Percentiles rank a stretch among this genome's conserved stretches.
Conservation (phyloP, 2,329 filamentous ascomycete genomes). For the Podosphaera aphanis region DNA sequence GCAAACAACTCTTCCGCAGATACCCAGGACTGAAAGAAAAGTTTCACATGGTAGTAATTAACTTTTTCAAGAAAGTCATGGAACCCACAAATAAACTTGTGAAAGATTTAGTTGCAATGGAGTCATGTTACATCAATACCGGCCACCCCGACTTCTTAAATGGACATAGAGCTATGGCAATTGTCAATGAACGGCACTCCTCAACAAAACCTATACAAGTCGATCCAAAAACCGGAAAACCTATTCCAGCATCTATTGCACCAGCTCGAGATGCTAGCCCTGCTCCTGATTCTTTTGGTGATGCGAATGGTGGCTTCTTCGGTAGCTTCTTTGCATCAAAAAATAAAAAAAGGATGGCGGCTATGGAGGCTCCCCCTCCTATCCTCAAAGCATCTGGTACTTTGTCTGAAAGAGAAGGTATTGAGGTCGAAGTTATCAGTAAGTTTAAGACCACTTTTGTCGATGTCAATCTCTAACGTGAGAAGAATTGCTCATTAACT, state of each 20-base stretch:
- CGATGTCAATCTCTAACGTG: conserved; percentile 6
- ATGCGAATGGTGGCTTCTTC: conserved; percentile 62
- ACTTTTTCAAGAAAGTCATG: conserved; percentile 96
- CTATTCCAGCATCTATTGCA: conserved; percentile 38
- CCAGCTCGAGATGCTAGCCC: conserved; percentile 58
- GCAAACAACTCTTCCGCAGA: conserved; percentile 71
- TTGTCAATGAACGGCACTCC: conserved; percentile 81
- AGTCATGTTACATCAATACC: conserved; percentile 93
- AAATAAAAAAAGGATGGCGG: conserved; percentile 99
- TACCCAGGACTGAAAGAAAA: conserved; percentile 95
- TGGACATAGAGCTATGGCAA: conserved; percentile 90
- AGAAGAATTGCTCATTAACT: conserved; percentile 74
- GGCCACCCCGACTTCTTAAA: conserved; percentile 95
- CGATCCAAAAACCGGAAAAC: conserved; percentile 96
- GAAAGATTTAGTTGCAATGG: conserved; percentile 79
- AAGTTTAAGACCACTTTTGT: conserved; percentile 19
- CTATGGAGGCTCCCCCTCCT: conserved; percentile 87
- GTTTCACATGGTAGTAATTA: conserved; percentile 75
- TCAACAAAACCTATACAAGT: conserved; percentile 72
- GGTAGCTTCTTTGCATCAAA: conserved; percentile 97
- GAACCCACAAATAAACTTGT: conserved; percentile 96
- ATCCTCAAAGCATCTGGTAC: conserved; percentile 86
- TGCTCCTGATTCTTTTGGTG: conserved; percentile 31
- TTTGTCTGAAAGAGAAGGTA: conserved; percentile 76
- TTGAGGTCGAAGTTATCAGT: conserved; percentile 98